Evolutionary conservation across 345 rosid species (phyloP).

Genomic region (Geranium rotundifolium): DNA sequence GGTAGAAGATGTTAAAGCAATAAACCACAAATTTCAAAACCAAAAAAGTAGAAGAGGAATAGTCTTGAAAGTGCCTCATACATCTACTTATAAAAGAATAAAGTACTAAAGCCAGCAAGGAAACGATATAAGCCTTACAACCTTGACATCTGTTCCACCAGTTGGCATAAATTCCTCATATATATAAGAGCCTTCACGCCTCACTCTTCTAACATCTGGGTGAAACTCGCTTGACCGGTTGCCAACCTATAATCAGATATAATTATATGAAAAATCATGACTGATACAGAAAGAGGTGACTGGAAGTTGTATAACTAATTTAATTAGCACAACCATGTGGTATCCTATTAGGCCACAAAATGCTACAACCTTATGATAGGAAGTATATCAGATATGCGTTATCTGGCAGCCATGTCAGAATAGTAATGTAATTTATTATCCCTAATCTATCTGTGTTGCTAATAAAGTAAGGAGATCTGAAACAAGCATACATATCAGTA

Average conservation of each 20-base stretch:
- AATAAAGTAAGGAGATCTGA: neutral
- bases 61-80: neutral
- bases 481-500: neutral
- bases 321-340: neutral
- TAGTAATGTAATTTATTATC: neutral
- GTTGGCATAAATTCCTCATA: conserved; percentile 99
- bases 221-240: conserved; percentile 97
- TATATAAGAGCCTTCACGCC: conserved; percentile 97
- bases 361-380: neutral
- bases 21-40: neutral
- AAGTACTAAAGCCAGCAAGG: neutral
- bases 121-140: conserved; percentile 13
- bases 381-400: neutral
- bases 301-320: neutral
- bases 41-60: neutral
- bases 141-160: conserved; percentile 99
- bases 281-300: neutral
- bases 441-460: neutral
- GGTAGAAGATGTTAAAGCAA: conserved; percentile 10
- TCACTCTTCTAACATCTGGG: conserved; percentile 96
- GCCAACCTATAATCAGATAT: conserved; percentile 52
- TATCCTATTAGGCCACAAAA: neutral
- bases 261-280: neutral
- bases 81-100: neutral
- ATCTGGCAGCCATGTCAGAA: no score